Conservation (phyloP, 1,284 basidiomycete genomes). For the Tetrapyrgos nigripes region DNA sequence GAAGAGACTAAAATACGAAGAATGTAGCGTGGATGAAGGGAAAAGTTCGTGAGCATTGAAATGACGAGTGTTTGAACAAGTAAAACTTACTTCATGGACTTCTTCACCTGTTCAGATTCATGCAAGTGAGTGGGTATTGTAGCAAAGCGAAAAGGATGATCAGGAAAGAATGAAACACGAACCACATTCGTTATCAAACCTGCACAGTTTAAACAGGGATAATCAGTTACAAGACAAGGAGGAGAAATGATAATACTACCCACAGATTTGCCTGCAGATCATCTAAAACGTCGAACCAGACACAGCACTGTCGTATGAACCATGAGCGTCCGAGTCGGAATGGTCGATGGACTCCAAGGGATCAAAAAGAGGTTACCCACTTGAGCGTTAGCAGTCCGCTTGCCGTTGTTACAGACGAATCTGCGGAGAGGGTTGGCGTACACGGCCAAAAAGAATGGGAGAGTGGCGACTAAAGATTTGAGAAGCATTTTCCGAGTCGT, state of each 20-base stretch:
- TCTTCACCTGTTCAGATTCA: conserved; percentile 9
- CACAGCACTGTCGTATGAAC: conserved; percentile 15
- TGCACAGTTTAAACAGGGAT: background rate
- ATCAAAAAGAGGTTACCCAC: background rate
- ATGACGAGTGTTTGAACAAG: background rate
- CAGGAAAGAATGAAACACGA: background rate
- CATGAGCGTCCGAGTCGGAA: too few species aligned
- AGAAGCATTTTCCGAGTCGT: conserved; percentile 1
- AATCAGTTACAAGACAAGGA: background rate
- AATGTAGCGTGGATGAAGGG: too few species aligned
- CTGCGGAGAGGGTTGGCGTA: conserved; percentile 1
- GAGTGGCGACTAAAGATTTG: conserved; percentile 8
- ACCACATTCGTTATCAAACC: conserved; percentile 23
- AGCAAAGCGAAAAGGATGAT: background rate
- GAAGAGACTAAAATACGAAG: background rate
- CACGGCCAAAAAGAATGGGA: conserved; percentile 5
- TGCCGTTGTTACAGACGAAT: background rate
- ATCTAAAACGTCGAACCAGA: conserved; percentile 27
- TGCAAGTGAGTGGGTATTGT: background rate
- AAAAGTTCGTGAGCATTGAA: background rate
- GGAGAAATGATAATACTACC: conserved; percentile 11
- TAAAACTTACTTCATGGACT: conserved; percentile 7
- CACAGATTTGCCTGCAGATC: conserved; percentile 22
- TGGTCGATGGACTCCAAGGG: too few species aligned
- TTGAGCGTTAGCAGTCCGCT: conserved; percentile 8